Base-by-base conservation (phyloP, 2,329 filamentous ascomycete species). In the Neopestalotiopsis sp. region DNA sequence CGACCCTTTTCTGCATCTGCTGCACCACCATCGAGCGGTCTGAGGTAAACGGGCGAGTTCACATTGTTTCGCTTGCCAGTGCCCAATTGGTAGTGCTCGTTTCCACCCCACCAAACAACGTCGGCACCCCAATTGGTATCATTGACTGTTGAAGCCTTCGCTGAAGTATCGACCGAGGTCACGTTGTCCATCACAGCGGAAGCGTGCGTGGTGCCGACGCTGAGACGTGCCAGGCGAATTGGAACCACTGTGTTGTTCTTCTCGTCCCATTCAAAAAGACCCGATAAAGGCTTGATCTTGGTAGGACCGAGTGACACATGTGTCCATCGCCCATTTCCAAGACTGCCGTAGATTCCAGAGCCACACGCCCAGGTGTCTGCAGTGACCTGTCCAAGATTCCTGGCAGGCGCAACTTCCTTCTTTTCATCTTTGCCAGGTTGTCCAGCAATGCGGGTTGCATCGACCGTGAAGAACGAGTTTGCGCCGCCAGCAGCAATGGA, bases 91-190 rank as follows among this genome's bases (percentile, higher is more conserved):
- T 92, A 98, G 78, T 91, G 89, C 82, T 98, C 95, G 76, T 98
- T 99, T 66, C 94, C 94, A 71, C 96, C 96, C 94, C 95, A 99
- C 85, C 94, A 97, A 1, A 98, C 79, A 38, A 95, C 91, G 78
- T 98, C 96, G 4, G 92, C 90, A 63, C 96, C 96, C 89, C 91
- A 97, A 78, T 96, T 95, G 1, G 91, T 94, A 75, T 94, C 92
- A 72, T 93, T 92, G 56, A 88, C 83, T 1, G 86, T 86, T 17
- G 75, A 84, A 67, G 77, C 81, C 13, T 20, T 60, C 3, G 65
- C 32, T 70, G 85, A 82, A 1, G 90, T 86, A 17, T 85, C 82
- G 5, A 94, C 85, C 66, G 90, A 85, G 1, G 93, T 93, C 38
- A 92, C 88, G 77, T 98, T 98, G 76, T 90, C 88, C 89, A 98